Base-by-base conservation (phyloP, 1,284 basidiomycete species). In the Malassezia cuniculi region DNA sequence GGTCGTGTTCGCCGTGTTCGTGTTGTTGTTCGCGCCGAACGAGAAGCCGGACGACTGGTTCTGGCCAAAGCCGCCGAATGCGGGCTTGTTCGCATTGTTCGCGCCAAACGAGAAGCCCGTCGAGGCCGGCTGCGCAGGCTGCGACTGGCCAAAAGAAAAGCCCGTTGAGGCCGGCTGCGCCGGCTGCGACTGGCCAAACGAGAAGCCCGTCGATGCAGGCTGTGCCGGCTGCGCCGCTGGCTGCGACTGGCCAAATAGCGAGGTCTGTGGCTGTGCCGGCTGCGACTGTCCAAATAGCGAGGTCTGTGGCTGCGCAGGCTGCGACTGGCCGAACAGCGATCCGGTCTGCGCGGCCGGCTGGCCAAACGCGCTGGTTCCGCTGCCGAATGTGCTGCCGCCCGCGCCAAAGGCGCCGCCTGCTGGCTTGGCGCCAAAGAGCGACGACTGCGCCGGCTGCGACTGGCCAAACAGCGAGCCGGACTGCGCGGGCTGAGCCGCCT, bases 381-480 rank as follows among this genome's bases (percentile, higher is more conserved):
- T n/a, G n/a, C n/a, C n/a, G n/a, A n/a, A n/a, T n/a, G n/a, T n/a
- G n/a, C n/a, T n/a, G 17, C 41, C 35, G 18, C 40, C 31, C 20
- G 52, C 37, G n/a, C 54, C 54, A 27, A 56, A 56, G 15, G 48
- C 51, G 4, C 48, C 50, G 4, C 44, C 33, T 5, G 50, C 51
- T 27, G 55, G 55, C 26, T 55, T 55, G 39, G 46, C 48, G 33
- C 69, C 69, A 44, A 71, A 71, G 27, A 68, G 60, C 18, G 54
- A 60, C 4, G 59, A 11, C 22, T 55, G 52, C 39, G 53, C 51
- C 42, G 51, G 52, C 15, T 34, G 47, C 16, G 44, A 39, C 35
- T 54, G 52, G n/a, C 57, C 52, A 27, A 55, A 57, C 22, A 59
- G 50, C 27, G 51, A 48, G 26, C 50, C 47, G 24, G 43, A 33